These are phyloP conservation scores for Pigoraptor vietnamica DNA, from an alignment of 78 protist genomes.

Conservation along the genomic window DNA sequence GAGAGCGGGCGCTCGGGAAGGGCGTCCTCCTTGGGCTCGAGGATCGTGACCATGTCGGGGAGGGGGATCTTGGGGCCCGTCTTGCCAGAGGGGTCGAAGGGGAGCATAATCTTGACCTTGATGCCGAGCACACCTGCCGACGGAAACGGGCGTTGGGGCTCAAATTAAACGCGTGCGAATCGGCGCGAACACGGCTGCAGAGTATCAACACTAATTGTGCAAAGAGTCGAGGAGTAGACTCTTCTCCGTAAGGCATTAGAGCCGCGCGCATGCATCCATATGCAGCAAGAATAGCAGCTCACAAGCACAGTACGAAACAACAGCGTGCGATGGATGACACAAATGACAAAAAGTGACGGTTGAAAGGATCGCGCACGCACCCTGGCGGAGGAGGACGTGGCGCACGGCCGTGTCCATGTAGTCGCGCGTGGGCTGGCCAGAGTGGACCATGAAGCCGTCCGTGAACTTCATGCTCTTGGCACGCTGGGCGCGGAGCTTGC, in stretches of 20 bases:
- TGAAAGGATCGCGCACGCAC: no score
- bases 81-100: conserved; percentile 86
- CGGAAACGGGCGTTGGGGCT: background rate
- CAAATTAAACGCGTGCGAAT: no score
- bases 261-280: no score
- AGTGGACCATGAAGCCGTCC: conserved; percentile 98
- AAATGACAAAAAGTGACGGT: no score
- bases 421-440: conserved; percentile 39
- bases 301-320: no score
- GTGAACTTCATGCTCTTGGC: conserved; percentile 99
- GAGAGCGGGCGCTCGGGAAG: background rate
- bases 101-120: conserved; percentile 97
- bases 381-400: conserved; percentile 92
- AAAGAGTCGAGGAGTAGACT: no score
- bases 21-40: conserved; percentile 84
- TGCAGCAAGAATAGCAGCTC: no score
- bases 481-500: conserved; percentile 98
- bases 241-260: background rate
- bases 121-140: conserved; percentile 93
- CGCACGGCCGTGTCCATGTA: conserved; percentile 90
- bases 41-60: conserved; percentile 83
- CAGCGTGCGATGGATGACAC: no score
- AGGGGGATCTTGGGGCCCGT: conserved; percentile 72
- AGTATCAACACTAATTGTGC: no score
- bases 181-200: no score